phyloP scores from a whole-genome alignment of 257 asterid species.

The Primulina tabacum region DNA sequence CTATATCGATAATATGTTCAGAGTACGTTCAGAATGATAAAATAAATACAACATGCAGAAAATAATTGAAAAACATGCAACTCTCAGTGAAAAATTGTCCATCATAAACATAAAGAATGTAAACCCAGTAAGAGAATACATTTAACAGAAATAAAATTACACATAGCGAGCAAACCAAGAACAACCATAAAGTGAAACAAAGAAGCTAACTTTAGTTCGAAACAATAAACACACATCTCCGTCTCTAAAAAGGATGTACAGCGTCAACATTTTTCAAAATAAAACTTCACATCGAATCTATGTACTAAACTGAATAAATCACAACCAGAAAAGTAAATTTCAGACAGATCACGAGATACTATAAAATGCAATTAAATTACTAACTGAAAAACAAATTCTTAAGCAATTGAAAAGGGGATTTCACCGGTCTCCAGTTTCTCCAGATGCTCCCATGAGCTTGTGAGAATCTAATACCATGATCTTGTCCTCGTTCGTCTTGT shows the following conservation, averaged over 20 bases:
- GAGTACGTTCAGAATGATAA: neutral
- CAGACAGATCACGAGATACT: neutral
- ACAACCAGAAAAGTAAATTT: neutral
- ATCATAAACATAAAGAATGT: too few species aligned
- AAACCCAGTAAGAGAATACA: too few species aligned
- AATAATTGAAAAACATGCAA: too few species aligned
- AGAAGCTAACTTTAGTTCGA: neutral
- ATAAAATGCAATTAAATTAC: neutral
- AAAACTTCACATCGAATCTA: neutral
- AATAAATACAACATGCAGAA: neutral
- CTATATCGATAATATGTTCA: neutral
- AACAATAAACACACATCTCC: neutral
- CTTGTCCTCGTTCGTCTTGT: slow-evolving; percentile 93
- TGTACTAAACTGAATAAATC: too few species aligned
- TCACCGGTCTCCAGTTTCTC: slow-evolving; percentile 96
- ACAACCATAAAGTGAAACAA: neutral
- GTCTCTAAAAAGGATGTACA: neutral
- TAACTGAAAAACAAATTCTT: neutral
- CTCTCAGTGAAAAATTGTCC: neutral
- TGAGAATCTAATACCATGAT: slow-evolving; percentile 93
- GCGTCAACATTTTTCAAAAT: neutral
- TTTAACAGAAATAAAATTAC: too few species aligned
- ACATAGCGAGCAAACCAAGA: neutral
- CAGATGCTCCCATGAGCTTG: slow-evolving; percentile 94
- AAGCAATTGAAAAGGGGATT: slow-evolving; percentile 5